Percentiles rank a stretch among this genome's conserved stretches.
Conservation (phyloP, 2,329 filamentous ascomycete species). For the Penicillium sp. region DNA sequence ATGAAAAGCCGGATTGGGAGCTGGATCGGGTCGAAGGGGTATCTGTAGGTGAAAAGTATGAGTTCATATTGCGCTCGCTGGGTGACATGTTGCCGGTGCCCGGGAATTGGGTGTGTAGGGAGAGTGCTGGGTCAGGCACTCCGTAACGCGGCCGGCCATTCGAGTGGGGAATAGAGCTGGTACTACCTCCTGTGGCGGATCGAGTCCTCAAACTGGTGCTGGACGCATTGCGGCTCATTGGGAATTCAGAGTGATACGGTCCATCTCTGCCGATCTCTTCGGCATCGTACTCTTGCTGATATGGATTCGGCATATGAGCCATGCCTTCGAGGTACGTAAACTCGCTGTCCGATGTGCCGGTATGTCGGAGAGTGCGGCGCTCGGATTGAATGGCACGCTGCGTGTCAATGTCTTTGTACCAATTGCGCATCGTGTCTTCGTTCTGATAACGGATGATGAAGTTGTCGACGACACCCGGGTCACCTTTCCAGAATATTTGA, state of each 20-base stretch:
- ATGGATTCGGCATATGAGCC: conserved; percentile 71
- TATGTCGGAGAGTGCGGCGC: conserved; percentile 48
- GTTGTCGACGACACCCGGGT: conserved; percentile 90
- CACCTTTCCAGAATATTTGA: conserved; percentile 98
- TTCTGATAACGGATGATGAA: conserved; percentile 91
- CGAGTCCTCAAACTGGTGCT: conserved; percentile 68
- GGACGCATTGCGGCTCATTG: conserved; percentile 62
- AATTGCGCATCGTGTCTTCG: conserved; percentile 89
- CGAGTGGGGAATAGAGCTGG: conserved; percentile 34
- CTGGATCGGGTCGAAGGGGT: conserved; percentile 53
- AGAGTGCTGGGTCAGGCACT: conserved; percentile 57
- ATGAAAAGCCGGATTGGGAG: conserved; percentile 62
- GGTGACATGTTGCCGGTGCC: conserved; percentile 51
- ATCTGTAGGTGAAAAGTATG: conserved; percentile 89
- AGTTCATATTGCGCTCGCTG: conserved; percentile 60
- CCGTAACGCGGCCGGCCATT: conserved; percentile 63
- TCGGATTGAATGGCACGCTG: conserved; percentile 60
- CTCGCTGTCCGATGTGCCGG: conserved; percentile 58
- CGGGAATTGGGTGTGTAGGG: conserved; percentile 60
- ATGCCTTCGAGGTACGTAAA: conserved; percentile 74
- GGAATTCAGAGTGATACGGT: conserved; percentile 45
- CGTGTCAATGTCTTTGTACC: conserved; percentile 70
- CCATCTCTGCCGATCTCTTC: conserved; percentile 43
- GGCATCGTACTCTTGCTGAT: conserved; percentile 56
- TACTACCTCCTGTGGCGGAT: conserved; percentile 62